Evolutionary conservation across 1,284 basidiomycete genomes (phyloP).

Genomic region (Cystobasidium sp.): DNA sequence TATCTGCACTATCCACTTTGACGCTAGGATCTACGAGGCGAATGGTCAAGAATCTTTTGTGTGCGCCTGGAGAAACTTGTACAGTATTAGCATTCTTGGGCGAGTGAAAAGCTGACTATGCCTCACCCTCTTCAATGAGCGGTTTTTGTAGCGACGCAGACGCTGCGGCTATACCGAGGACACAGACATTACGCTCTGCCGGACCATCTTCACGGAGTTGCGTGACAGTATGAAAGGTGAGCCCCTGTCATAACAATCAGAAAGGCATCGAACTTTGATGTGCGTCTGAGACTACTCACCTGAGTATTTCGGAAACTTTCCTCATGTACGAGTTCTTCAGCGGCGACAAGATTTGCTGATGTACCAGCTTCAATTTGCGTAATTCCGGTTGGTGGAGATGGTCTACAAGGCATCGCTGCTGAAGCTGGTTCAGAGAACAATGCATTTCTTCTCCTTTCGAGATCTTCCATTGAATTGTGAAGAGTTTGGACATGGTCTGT

Average conservation of each 20-base stretch:
- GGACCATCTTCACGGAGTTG: not conserved
- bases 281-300: not conserved
- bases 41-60: not conserved
- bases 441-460: too few relatives aligned
- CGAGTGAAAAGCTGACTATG: not conserved
- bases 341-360: not conserved
- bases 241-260: not conserved
- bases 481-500: too few relatives aligned
- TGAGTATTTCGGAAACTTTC: too few relatives aligned
- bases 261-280: not conserved
- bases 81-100: not conserved
- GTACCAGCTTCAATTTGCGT: constrained; percentile 7
- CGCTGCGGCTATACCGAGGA: not conserved
- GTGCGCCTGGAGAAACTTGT: not conserved
- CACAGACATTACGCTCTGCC: not conserved
- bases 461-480: too few relatives aligned
- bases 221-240: not conserved
- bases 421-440: too few relatives aligned
- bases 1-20: not conserved
- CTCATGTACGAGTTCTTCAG: too few relatives aligned
- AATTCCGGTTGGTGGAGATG: constrained; percentile 3
- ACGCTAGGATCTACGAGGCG: not conserved
- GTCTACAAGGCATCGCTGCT: not conserved
- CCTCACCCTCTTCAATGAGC: too few relatives aligned
- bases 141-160: too few relatives aligned